Evolutionary conservation across 371 early-diverging fungal genomes (phyloP), one percentile per base, ranked within the genome.

Genomic region (Syncephalastrum contaminatum): DNA sequence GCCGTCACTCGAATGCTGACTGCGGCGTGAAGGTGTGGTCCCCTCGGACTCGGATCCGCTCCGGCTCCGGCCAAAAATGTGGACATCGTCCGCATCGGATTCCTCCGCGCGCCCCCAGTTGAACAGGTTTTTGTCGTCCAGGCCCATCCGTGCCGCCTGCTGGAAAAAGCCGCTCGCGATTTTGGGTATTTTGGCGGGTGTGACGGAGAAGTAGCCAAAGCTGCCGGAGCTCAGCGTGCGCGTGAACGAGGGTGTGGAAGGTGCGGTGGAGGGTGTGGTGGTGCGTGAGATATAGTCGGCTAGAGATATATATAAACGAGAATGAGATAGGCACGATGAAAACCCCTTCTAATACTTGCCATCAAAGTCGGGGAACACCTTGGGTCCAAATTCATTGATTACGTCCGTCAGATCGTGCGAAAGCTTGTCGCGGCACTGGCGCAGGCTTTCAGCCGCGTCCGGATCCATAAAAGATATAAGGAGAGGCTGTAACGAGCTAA

Each of bases 381-480:
- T 80, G 4, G 95, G 94, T 0, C 90, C 94, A 15, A 90, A 81
- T 46, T 92, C 93, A 39, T 88, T 86, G 54, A 95, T 87, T 25
- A 91, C 62, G 4, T 78, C 77, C 15, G 87, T 91, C 51, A 95
- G 81, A 30, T 87, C 79, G 45, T 74, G 77, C 12, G 87, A 81
- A 4, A 95, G 82, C 27, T 88, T 79, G 30, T 83, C 79, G 16
- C 96, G 86, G 19, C 82, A 73, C 39, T 68, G 58, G 22, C 77
- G 77, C 8, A 88, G 67, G 30, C 76, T 73, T 43, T 86, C 70
- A 19, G 76, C 68, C 16, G 66, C 62, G 42, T 69, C 60, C 25
- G 73, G 69, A 49, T 81, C 76, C 19, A 90, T 61, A 51, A 90
- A 67, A 8, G 88, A 77, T 39, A 90, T 62, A 51, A 86, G 85